phyloP scores from a whole-genome alignment of 805 yeast species.

The Metschnikowia peoriensis region DNA sequence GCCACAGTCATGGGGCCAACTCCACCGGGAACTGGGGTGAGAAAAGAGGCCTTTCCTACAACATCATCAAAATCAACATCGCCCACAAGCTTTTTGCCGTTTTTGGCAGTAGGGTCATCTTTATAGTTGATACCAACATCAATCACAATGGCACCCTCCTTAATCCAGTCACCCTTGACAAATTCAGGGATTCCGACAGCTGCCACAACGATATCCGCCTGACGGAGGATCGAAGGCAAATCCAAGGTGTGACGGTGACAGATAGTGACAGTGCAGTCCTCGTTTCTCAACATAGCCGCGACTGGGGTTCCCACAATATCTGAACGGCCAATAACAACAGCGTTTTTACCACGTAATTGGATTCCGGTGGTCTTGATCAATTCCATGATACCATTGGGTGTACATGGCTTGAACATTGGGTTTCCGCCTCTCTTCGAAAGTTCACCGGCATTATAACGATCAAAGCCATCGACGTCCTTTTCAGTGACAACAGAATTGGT shows the following conservation, averaged over 20 bases:
- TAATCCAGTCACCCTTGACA: slow-evolving; percentile 86
- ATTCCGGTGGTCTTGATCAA: slow-evolving; percentile 70
- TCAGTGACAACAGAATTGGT: slow-evolving; percentile 78
- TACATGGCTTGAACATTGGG: slow-evolving; percentile 87
- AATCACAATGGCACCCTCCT: slow-evolving; percentile 78
- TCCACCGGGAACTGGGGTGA: slow-evolving; percentile 99
- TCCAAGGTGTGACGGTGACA: slow-evolving; percentile 73
- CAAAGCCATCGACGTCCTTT: slow-evolving; percentile 96
- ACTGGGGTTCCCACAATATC: slow-evolving; percentile 97
- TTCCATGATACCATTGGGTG: slow-evolving; percentile 90
- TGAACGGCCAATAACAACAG: slow-evolving; percentile 91
- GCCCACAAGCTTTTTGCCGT: slow-evolving; percentile 87
- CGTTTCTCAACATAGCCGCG: slow-evolving; percentile 73
- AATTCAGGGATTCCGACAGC: slow-evolving; percentile 88
- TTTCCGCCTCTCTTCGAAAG: slow-evolving; percentile 80
- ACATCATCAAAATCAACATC: slow-evolving; percentile 85
- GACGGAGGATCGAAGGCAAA: slow-evolving; percentile 52
- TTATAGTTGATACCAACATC: slow-evolving; percentile 95
- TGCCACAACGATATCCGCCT: slow-evolving; percentile 86
- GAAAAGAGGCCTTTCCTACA: slow-evolving; percentile 55
- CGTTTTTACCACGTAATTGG: slow-evolving; percentile 70
- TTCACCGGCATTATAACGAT: slow-evolving; percentile 85
- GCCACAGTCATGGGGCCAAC: slow-evolving; percentile 99
- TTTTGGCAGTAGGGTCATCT: slow-evolving; percentile 68
- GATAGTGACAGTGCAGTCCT: slow-evolving; percentile 85